Percentiles rank a stretch among this genome's conserved stretches.
phyloP scores from a whole-genome alignment of 495 filamentous ascomycete genomes.

The Aspergillus saccharolyticus region DNA sequence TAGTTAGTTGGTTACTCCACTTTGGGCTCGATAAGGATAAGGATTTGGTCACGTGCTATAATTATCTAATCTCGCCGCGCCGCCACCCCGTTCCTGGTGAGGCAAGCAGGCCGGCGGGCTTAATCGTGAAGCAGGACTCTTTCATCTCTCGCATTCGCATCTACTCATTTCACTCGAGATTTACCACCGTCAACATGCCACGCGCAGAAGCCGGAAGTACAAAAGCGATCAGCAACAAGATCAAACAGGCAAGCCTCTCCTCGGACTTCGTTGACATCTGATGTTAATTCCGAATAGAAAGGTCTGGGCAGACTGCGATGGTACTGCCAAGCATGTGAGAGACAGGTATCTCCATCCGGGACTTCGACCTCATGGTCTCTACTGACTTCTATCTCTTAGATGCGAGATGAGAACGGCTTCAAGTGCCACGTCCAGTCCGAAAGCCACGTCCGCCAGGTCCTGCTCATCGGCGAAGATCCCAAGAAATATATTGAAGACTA shows the following conservation, averaged over 20 bases:
- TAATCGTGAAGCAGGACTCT: not conserved
- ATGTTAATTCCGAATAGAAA: slow-evolving; percentile 46
- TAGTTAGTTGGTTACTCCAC: too few relatives aligned
- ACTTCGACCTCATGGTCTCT: not conserved
- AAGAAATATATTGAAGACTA: slow-evolving; percentile 74
- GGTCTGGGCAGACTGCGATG: slow-evolving; percentile 81
- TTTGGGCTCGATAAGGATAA: too few relatives aligned
- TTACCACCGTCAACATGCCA: slow-evolving; percentile 60
- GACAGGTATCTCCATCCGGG: slow-evolving; percentile 27
- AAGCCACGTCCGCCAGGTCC: slow-evolving; percentile 78
- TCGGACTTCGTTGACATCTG: not conserved
- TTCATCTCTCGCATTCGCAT: not conserved
- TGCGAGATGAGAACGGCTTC: slow-evolving; percentile 48
- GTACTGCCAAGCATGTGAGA: slow-evolving; percentile 55
- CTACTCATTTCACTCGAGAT: not conserved
- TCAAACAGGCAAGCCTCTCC: slow-evolving; percentile 50
- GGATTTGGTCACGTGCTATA: not conserved
- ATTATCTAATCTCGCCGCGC: not conserved
- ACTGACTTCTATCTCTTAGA: not conserved
- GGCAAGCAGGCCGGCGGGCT: too few relatives aligned
- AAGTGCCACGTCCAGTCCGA: slow-evolving; percentile 73
- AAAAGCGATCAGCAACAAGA: slow-evolving; percentile 81
- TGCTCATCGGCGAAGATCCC: slow-evolving; percentile 77
- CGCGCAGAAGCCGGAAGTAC: slow-evolving; percentile 84
- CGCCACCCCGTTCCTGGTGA: not conserved